Percentiles rank a stretch among this genome's conserved stretches.
Evolutionary conservation across 306 rosid species (phyloP).

Genomic region (Betula pendula): DNA sequence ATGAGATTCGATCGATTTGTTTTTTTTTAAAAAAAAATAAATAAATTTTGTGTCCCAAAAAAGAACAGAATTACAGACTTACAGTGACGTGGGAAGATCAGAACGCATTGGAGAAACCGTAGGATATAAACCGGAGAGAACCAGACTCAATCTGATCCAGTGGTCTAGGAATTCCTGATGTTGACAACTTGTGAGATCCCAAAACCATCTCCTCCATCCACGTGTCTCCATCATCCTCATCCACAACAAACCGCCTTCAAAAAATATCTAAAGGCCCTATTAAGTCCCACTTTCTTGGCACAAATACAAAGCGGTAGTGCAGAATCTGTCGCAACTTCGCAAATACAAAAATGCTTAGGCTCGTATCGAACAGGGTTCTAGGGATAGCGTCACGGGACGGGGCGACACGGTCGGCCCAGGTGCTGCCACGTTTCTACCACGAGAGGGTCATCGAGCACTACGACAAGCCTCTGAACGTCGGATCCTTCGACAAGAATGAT

Average conservation of each 20-base stretch:
- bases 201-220: not conserved
- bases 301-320: too few species aligned
- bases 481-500: slow-evolving; percentile 78
- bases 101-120: not conserved
- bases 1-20: too few species aligned
- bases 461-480: slow-evolving; percentile 81
- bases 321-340: too few species aligned
- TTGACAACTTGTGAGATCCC: not conserved
- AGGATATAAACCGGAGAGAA: not conserved
- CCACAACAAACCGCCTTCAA: not conserved
- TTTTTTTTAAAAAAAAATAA: too few species aligned
- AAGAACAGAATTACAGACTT: too few species aligned
- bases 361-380: slow-evolving; percentile 47
- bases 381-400: slow-evolving; percentile 42
- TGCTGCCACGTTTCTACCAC: slow-evolving; percentile 60
- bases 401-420: slow-evolving; percentile 37
- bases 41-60: too few species aligned
- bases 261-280: not conserved
- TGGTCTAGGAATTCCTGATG: not conserved
- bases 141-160: not conserved
- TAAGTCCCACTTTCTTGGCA: not conserved
- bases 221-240: not conserved
- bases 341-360: slow-evolving; percentile 51
- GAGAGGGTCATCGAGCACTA: slow-evolving; percentile 91
- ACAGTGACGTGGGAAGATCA: not conserved